Base-by-base conservation (phyloP, 345 rosid genomes). In the Sonneratia alba region DNA sequence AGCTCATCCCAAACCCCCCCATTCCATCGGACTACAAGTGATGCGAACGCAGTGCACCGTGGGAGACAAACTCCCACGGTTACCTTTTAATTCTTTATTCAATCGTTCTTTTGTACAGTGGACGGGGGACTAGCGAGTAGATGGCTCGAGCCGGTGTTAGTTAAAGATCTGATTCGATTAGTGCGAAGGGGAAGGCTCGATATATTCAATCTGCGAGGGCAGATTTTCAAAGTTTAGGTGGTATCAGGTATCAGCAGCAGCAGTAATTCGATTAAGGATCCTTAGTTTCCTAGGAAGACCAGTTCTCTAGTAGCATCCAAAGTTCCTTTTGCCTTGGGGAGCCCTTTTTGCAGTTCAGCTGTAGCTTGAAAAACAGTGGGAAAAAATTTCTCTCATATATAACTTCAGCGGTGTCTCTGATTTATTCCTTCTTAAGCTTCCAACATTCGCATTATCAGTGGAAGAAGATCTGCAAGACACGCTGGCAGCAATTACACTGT, bases 1-100 rank as follows among this genome's bases (percentile, higher is more conserved):
- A 69, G 63, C 55, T 70, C 51, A 75, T 75, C 68, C 70, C 78
- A 16, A 70, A 75, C 70, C 24, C 75, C 47, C 27, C 7, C 14
- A 34, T 43, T 16, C 74, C 21, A 37, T 40, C 65, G 66, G 73
- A 75, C 62, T 75, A 63, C 65, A 49, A 70, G 53, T 70, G 73
- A 74, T 27, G 69, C 37, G 19, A 18, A 19, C 36, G 11, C 43
- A 22, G 3, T n/a, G 56, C 49, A 47, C 13, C 15, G 51, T 10
- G 4, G 59, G 22, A 55, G 59, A 21, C 22, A 8, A 13, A 27
- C 59, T 18, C 59, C 21, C 6, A 36, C 14, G 21, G n/a, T 16
- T 42, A 7, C 7, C 4, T 3, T 66, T 27, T 40, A 71, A 27
- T 71, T 71, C 67, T 71, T 71, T 71, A 63, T 59, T 70, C 21